Evolutionary conservation across 768 basidiomycete genomes (phyloP), one percentile per base, ranked within the genome.

Genomic region (Naganishia vaughanmartiniae): DNA sequence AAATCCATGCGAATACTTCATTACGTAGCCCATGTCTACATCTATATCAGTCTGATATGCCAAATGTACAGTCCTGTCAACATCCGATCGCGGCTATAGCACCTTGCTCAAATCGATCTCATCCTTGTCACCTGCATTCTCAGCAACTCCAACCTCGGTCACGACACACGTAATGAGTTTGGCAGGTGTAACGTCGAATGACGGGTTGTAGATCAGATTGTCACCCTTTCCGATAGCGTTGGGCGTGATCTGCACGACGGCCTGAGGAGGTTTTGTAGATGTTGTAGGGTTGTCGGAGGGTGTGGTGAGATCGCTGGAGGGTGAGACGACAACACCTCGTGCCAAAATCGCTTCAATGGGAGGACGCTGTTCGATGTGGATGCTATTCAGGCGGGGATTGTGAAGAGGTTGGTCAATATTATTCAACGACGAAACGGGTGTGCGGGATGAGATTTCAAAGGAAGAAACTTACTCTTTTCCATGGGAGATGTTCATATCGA

Each of bases 111-210:
- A 83, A 76, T 93, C 89, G 75, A 92, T 91, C 30, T 71, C 76
- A 2, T 78, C 79, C 70, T 84, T 83, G 28, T 88, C 88, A 9
- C 85, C 85, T 70, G 82, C 82, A 76, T 88, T 89, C 70, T 89
- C 86, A 4, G 91, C 92, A 0, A 96, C 92, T 9, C 95, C 93
- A 74, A 90, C 92, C 83, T 98, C 95, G 2, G 93, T 97, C 15
- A 94, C 93, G 63, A 98, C 79, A 51, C 77, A 78, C 54, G 89
- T 90, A 73, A 98, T 96, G 53, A 97, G 83, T 70, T 90, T 89
- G 2, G 93, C 92, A 0, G 94, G 93, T 0, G 95, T 97, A 19
- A 98, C 93, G 78, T 98, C 95, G 81, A 97, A 98, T 73, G 91
- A 92, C 0, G 95, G 93, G 80, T 96, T 98, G 80, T 93, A 95